Percentiles rank a stretch among this genome's conserved stretches.
These are phyloP conservation scores for Trichosporon sp. DNA, from an alignment of 1,284 basidiomycete genomes.

Conservation along the genomic window DNA sequence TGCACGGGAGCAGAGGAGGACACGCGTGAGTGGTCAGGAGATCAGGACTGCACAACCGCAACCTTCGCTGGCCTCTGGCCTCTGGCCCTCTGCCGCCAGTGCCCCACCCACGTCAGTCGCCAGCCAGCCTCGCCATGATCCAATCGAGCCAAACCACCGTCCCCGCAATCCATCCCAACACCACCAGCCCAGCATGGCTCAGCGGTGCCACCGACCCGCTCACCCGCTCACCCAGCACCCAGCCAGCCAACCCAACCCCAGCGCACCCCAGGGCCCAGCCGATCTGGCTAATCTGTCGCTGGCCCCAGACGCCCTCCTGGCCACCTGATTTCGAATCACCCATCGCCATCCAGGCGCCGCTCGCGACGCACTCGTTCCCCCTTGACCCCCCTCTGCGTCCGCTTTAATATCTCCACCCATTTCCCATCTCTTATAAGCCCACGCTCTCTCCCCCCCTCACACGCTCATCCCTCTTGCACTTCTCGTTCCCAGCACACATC, in stretches of 20 bases:
- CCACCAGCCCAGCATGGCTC: background rate
- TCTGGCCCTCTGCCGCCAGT: background rate
- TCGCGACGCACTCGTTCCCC: background rate
- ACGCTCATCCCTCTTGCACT: background rate
- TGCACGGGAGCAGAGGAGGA: background rate
- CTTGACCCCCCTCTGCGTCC: background rate
- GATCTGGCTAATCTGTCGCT: background rate
- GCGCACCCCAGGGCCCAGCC: too few species aligned
- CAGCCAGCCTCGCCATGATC: too few species aligned
- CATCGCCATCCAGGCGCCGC: background rate
- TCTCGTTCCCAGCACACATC: background rate
- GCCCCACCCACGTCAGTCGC: background rate
- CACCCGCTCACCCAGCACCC: background rate
- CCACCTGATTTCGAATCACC: constrained; percentile 3
- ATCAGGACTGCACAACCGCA: background rate
- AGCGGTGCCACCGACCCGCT: background rate
- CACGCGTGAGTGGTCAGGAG: background rate
- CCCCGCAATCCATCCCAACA: background rate
- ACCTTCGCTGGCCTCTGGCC: background rate
- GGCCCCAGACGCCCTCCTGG: background rate
- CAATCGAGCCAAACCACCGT: background rate
- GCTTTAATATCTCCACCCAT: constrained; percentile 1
- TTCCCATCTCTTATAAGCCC: constrained; percentile 1
- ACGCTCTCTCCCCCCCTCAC: background rate
- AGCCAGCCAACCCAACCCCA: too few species aligned